Evolutionary conservation across 495 filamentous ascomycete genomes (phyloP), one percentile per base, ranked within the genome.

Genomic region (Penicillium riverlandense): DNA sequence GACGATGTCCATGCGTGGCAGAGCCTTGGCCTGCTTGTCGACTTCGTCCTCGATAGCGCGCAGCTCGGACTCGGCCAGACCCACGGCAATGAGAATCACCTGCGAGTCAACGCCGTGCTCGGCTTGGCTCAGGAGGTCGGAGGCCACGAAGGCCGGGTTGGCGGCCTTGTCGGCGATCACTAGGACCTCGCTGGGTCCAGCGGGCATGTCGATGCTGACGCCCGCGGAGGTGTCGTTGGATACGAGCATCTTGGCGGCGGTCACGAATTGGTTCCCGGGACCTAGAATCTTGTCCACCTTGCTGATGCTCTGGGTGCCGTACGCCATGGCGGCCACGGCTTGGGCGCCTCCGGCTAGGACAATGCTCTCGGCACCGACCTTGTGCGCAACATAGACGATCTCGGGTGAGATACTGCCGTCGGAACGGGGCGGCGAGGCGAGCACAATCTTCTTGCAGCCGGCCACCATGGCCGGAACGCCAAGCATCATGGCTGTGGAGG

Each of bases 231-330:
- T 96, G 58, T 97, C 94, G 64, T 97, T 98, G 59, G 83, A 82
- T 7, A 98, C 92, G 45, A 86, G 67, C 92, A 98, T 98, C 79
- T 98, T 98, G 39, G 86, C 92, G 0, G 94, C 92, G 0, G 92
- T 98, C 27, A 98, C 94, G 57, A 97, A 98, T 66, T 98, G 92
- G 66, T 98, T 98, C 33, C 92, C 92, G 2, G 92, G 92, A 1
- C 92, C 92, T 5, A 98, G 79, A 54, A 98, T 96, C 81, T 98
- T 98, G 75, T 98, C 92, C 12, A 97, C 94, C 70, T 98, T 98
- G 59, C 69, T 87, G 45, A 97, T 79, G 57, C 74, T 79, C 49
- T 82, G 68, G 0, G 82, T 84, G n/a, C 82, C 82, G 43, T 84
- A 67, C 4, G 81, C 80, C 77, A 85, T 82, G 22, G 79, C 81